phyloP scores from a whole-genome alignment of 345 rosid genomes.

The Bruguiera gymnorhiza region DNA sequence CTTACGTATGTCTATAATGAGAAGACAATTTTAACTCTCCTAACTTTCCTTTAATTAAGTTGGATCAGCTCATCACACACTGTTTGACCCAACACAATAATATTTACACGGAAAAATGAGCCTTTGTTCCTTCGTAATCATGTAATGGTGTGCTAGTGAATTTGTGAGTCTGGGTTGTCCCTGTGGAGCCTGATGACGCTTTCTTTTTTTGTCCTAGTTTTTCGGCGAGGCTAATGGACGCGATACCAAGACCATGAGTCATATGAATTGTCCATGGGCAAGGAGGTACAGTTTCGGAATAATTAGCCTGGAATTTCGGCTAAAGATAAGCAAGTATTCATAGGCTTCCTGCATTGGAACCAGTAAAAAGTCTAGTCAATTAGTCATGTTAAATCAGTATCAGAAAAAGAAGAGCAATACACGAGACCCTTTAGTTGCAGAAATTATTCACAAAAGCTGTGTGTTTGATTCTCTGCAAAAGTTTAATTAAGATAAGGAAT shows the following conservation, averaged over 20 bases:
- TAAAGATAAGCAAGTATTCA: neutral
- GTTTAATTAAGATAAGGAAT: neutral
- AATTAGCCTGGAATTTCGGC: neutral
- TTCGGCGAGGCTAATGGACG: neutral
- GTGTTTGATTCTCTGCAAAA: neutral
- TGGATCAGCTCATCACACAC: too few relatives aligned
- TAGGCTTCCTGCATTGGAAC: neutral
- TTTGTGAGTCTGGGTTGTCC: conserved; percentile 3
- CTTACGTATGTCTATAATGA: too few relatives aligned
- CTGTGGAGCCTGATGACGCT: neutral
- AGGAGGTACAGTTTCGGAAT: neutral
- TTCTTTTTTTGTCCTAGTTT: neutral
- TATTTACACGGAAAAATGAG: neutral
- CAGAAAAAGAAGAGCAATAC: neutral
- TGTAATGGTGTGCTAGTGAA: neutral
- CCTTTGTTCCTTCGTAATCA: neutral
- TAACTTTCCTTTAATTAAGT: too few relatives aligned
- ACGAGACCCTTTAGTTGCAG: too few relatives aligned
- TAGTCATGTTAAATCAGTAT: neutral
- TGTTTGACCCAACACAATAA: too few relatives aligned
- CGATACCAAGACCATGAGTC: conserved; percentile 2
- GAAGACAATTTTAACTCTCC: too few relatives aligned
- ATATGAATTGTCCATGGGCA: conserved; percentile 19
- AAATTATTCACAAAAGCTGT: neutral
- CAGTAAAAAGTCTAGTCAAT: conserved; percentile 10